Conservation (phyloP, 768 basidiomycete genomes). For the Tephrocybe sp. region DNA sequence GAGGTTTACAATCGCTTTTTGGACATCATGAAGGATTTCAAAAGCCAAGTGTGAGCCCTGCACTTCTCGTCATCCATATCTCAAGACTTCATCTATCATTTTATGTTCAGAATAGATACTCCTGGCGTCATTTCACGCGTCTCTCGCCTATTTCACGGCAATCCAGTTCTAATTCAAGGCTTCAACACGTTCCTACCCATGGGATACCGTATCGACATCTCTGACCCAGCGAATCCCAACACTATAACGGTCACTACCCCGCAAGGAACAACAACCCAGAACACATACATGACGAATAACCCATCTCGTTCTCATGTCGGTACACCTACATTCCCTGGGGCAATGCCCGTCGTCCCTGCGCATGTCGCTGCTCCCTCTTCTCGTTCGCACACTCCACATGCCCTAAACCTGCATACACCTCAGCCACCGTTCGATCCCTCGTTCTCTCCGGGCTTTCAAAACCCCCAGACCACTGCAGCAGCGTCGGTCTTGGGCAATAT, state of each 20-base stretch:
- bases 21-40: constrained; percentile 99
- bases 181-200: constrained; percentile 97
- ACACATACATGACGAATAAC: constrained; percentile 38
- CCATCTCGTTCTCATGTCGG: constrained; percentile 28
- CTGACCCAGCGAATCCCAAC: constrained; percentile 70
- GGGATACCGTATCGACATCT: constrained; percentile 91
- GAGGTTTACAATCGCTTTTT: constrained; percentile 94
- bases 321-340: constrained; percentile 33
- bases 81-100: constrained; percentile 12
- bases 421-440: constrained; percentile 37
- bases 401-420: constrained; percentile 38
- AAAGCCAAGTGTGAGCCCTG: constrained; percentile 82
- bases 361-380: constrained; percentile 42
- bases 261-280: constrained; percentile 68
- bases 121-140: constrained; percentile 97
- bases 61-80: not conserved
- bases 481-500: constrained; percentile 68
- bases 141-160: constrained; percentile 88
- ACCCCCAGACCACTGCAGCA: constrained; percentile 54
- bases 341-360: constrained; percentile 26
- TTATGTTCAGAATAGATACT: constrained; percentile 79
- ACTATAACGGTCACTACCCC: constrained; percentile 84
- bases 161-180: constrained; percentile 88
- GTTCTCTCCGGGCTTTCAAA: constrained; percentile 48
- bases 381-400: constrained; percentile 55